These are phyloP conservation scores for Falciphora oryzae DNA, from an alignment of 2,329 filamentous ascomycete genomes.

Conservation along the genomic window DNA sequence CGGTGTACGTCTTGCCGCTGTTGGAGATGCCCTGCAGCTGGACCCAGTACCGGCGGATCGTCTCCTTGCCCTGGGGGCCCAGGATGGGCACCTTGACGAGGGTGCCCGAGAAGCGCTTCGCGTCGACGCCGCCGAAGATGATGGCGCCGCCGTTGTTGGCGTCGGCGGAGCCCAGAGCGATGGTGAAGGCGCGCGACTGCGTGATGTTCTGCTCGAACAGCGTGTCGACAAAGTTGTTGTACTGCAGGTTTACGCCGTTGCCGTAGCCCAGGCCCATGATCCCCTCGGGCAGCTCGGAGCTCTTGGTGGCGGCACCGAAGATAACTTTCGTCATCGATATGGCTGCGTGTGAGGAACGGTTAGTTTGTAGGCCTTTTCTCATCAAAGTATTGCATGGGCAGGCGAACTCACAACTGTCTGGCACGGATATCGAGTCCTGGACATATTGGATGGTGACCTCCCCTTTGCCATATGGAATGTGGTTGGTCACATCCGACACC, in stretches of 20 bases:
- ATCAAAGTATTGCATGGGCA: not conserved
- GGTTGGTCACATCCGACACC: conserved; percentile 13
- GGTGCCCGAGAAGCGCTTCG: conserved; percentile 37
- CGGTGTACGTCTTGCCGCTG: conserved; percentile 17
- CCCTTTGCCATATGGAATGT: conserved; percentile 26
- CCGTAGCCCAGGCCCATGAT: conserved; percentile 28
- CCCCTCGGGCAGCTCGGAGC: conserved; percentile 23
- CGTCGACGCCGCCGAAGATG: conserved; percentile 35
- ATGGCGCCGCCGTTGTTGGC: conserved; percentile 17
- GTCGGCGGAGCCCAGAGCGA: conserved; percentile 18
- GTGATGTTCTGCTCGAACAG: conserved; percentile 23
- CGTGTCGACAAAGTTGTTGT: conserved; percentile 25
- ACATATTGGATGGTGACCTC: conserved; percentile 23
- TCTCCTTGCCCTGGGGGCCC: conserved; percentile 20
- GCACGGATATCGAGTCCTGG: conserved; percentile 24
- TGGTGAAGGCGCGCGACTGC: conserved; percentile 17
- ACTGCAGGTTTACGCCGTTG: conserved; percentile 21
- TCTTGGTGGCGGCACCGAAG: conserved; percentile 25
- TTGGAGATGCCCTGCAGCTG: conserved; percentile 20
- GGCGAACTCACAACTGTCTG: conserved; percentile 19
- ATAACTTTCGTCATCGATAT: conserved; percentile 21
- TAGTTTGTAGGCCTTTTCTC: not conserved
- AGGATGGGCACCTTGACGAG: conserved; percentile 39
- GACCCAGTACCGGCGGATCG: conserved; percentile 29
- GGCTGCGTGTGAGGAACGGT: conserved; percentile 12